These are phyloP conservation scores for Pseudoperonospora humuli DNA, from an alignment of 352 stramenopile genomes.

Conservation along the genomic window DNA sequence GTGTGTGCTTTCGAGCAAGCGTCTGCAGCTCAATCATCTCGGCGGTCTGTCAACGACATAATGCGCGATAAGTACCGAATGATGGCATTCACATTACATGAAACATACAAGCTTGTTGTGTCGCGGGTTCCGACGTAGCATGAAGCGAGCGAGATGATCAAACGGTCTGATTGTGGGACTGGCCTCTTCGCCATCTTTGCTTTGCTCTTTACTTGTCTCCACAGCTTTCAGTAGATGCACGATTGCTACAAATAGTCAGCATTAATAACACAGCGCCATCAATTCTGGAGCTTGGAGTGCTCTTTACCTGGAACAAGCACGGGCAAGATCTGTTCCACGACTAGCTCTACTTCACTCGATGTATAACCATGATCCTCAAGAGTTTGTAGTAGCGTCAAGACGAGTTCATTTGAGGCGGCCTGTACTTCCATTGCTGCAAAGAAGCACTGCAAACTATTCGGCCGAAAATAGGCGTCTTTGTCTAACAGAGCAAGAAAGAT, in stretches of 20 bases:
- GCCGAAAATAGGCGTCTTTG: too few relatives aligned
- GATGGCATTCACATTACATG: background rate
- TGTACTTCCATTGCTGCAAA: too few relatives aligned
- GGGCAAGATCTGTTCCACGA: constrained; percentile 49
- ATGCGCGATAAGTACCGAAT: background rate
- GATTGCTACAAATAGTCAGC: constrained; percentile 26
- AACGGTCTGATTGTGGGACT: constrained; percentile 42
- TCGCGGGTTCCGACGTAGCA: too few relatives aligned
- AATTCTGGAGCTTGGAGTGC: too few relatives aligned
- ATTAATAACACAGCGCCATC: too few relatives aligned
- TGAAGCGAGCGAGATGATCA: constrained; percentile 56
- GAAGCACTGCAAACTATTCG: too few relatives aligned
- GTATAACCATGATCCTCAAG: constrained; percentile 23
- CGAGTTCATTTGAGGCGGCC: too few relatives aligned
- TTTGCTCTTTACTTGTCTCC: constrained; percentile 29
- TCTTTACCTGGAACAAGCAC: constrained; percentile 51
- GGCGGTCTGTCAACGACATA: constrained; percentile 15
- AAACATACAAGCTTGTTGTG: constrained; percentile 40
- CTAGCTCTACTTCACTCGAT: constrained; percentile 34
- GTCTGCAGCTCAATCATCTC: constrained; percentile 30
- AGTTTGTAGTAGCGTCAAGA: too few relatives aligned
- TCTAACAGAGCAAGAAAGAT: too few relatives aligned
- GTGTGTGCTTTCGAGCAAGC: constrained; percentile 21
- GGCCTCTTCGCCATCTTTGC: constrained; percentile 31
- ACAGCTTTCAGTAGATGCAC: constrained; percentile 49